Evolutionary conservation across 768 basidiomycete genomes (phyloP).

Genomic region (Tricholoma sp.): DNA sequence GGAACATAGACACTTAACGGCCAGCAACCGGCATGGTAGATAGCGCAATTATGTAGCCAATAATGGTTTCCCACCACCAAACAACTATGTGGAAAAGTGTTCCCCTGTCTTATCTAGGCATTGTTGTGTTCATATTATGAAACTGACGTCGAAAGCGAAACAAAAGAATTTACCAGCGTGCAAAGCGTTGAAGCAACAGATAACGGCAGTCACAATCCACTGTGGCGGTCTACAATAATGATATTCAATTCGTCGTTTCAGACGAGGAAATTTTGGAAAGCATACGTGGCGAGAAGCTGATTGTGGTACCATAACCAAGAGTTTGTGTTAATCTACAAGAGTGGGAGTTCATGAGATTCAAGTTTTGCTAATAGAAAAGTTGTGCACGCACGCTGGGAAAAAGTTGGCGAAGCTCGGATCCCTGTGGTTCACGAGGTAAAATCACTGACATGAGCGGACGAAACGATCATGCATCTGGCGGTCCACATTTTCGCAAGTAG

Average conservation of each 20-base stretch:
- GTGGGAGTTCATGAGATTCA: neutral
- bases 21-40: constrained; percentile 47
- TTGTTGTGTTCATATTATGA: neutral
- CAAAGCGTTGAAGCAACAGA: constrained; percentile 49
- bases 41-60: constrained; percentile 57
- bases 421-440: too few species aligned
- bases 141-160: neutral
- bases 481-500: neutral
- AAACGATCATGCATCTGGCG: neutral
- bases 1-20: constrained; percentile 57
- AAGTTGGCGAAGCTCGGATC: constrained; percentile 59
- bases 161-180: constrained; percentile 31
- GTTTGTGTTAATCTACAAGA: constrained; percentile 46
- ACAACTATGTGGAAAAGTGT: constrained; percentile 62
- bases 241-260: neutral
- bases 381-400: constrained; percentile 41
- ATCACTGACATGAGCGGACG: too few species aligned
- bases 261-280: neutral
- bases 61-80: constrained; percentile 55
- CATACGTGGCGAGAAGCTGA: constrained; percentile 58
- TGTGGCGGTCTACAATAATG: constrained; percentile 44
- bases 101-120: constrained; percentile 52
- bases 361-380: neutral
- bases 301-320: constrained; percentile 54
- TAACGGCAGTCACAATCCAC: constrained; percentile 50